Base-by-base conservation (phyloP, 2,329 filamentous ascomycete genomes). In the Venturia pyrina region DNA sequence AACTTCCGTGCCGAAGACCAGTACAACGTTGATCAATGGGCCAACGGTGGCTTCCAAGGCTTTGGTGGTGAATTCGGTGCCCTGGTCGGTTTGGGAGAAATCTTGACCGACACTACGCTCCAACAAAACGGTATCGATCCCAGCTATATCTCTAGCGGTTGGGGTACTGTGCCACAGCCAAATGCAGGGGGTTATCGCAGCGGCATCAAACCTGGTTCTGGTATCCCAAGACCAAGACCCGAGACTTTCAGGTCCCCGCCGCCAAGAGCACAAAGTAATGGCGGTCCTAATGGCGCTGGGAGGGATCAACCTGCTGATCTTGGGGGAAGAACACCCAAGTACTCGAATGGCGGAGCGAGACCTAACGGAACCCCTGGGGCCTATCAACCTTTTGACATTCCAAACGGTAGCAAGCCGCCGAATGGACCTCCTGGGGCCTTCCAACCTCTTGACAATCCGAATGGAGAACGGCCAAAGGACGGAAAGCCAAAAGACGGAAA, bases 1-100 rank as follows among this genome's bases (percentile, higher is more conserved):
- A 48, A 13, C 37, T 67, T 66, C 66, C 28, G 32, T 19, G 21
- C 56, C 19, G 48, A 24, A 15, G 64, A 67, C 21, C 46, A 66
- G 28, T 41, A 44, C n/a, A 56, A 34, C 56, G 53, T 67, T 40
- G 56, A 62, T 24, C 21, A 37, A 21, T 67, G 66, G 66, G 34
- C 48, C 34, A 62, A 66, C 34, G 66, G 66, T 13, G 64, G 64
- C 10, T 66, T 66, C 46, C 37, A 62, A 21, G 34, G 34, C 5
- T 48, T 13, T 15, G 57, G 57, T 24, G 10, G n/a, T 7, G 34
- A 61, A 43, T 48, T 66, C n/a, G 64, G 64, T 21, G 37, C 37
- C 6, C 19, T 62, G 11, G 19, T 66, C n/a, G 64, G 19, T 3
- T 24, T 44, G 24, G 64, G 56, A 17, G 37, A 40, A 24, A 5